These are phyloP conservation scores for Cyberlindnera mycetangii DNA, from an alignment of 805 yeast genomes.

Conservation along the genomic window DNA sequence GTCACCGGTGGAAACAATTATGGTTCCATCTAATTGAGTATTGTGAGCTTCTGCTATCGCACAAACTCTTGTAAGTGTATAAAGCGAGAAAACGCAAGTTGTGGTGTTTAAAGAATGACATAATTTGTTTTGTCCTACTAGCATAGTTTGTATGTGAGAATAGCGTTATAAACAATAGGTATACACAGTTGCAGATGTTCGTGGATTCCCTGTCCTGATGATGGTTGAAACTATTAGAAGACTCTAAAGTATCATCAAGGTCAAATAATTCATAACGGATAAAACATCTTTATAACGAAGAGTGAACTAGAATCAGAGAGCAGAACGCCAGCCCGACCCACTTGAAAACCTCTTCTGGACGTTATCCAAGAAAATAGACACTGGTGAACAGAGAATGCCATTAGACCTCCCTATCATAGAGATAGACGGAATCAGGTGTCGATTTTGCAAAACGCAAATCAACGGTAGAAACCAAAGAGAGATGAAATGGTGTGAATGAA, in stretches of 20 bases:
- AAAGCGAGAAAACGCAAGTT: too few relatives aligned
- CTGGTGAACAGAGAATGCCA: background rate
- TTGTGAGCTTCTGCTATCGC: too few relatives aligned
- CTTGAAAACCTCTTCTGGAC: background rate
- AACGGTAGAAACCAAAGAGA: background rate
- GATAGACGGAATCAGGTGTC: conserved; percentile 1
- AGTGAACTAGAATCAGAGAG: conserved; percentile 1
- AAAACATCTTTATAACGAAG: conserved; percentile 2
- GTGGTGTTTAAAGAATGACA: too few relatives aligned
- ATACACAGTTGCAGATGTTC: background rate
- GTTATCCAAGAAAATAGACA: conserved; percentile 5
- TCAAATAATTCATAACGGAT: background rate
- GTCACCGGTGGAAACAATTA: conserved; percentile 18
- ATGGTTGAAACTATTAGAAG: background rate
- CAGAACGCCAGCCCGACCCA: conserved; percentile 4
- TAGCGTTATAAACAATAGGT: background rate
- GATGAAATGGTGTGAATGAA: conserved; percentile 4
- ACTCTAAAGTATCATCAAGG: background rate
- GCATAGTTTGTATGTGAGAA: too few relatives aligned
- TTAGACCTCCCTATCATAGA: background rate
- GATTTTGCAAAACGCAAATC: conserved; percentile 17
- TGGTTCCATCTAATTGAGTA: conserved; percentile 24
- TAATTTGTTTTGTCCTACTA: too few relatives aligned
- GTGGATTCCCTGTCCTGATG: background rate
- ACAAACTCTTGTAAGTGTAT: too few relatives aligned